Percentiles rank a stretch among this genome's conserved stretches.
These are phyloP conservation scores for Anisodus tanguticus DNA, from an alignment of 257 asterid genomes.

Conservation along the genomic window DNA sequence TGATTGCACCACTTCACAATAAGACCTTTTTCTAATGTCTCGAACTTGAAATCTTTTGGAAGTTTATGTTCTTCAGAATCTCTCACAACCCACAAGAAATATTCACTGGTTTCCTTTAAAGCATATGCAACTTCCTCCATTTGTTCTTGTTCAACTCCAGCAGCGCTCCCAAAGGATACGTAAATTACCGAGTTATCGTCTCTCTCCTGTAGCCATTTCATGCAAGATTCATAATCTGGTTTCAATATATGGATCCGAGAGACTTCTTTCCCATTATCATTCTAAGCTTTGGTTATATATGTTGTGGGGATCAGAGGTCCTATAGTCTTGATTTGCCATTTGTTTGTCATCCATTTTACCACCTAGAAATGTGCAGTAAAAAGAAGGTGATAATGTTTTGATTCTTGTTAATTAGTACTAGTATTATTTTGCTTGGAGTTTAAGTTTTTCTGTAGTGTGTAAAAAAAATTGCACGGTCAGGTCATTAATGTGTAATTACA, in stretches of 20 bases:
- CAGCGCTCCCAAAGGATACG: constrained; percentile 42
- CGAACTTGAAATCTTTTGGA: constrained; percentile 24
- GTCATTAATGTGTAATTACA: no score
- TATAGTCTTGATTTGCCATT: constrained; percentile 41
- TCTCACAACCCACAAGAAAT: constrained; percentile 43
- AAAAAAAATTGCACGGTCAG: no score
- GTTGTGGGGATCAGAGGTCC: constrained; percentile 37
- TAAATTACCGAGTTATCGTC: constrained; percentile 36
- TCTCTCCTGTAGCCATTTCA: constrained; percentile 36
- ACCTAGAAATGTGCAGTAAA: constrained; percentile 22
- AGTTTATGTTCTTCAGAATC: constrained; percentile 37
- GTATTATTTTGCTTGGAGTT: no score
- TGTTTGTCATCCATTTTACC: constrained; percentile 36
- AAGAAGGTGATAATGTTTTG: no score
- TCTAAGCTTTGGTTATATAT: no score
- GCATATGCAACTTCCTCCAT: constrained; percentile 39
- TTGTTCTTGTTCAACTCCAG: constrained; percentile 30
- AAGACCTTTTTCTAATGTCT: constrained; percentile 26
- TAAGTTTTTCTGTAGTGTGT: no score
- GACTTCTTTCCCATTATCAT: background rate
- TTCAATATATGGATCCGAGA: constrained; percentile 31
- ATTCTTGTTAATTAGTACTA: no score
- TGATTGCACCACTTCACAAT: constrained; percentile 46
- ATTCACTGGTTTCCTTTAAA: constrained; percentile 11
- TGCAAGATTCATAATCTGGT: constrained; percentile 32